Percentiles rank a stretch among this genome's conserved stretches.
Evolutionary conservation across 805 yeast genomes (phyloP).

Genomic region (Yarrowia sp.): DNA sequence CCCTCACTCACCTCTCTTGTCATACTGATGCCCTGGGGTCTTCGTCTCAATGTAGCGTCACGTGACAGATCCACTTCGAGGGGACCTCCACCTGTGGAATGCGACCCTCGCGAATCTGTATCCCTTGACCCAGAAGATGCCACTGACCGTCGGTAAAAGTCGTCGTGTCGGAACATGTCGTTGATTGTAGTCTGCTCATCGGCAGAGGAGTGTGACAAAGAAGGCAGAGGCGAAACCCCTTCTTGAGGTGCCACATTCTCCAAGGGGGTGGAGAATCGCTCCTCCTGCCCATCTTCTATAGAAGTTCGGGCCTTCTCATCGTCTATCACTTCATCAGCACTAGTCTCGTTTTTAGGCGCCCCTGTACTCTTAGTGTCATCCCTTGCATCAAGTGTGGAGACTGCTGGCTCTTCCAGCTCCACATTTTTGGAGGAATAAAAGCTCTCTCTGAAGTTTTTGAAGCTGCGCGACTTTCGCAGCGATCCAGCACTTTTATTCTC

Average conservation of each 20-base stretch:
- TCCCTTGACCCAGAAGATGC: not conserved
- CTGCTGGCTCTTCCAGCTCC: not conserved
- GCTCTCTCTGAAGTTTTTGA: not conserved
- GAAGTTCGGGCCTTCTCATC: not conserved
- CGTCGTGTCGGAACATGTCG: not conserved
- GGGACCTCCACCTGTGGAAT: too few species aligned
- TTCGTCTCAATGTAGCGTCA: not conserved
- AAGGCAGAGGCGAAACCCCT: not conserved
- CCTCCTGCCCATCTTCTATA: not conserved
- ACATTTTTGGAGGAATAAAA: not conserved
- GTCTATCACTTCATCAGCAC: not conserved
- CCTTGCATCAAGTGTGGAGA: conserved; percentile 1
- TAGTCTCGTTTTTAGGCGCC: not conserved
- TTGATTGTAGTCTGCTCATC: not conserved
- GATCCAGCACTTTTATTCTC: not conserved
- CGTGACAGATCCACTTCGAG: conserved; percentile 4
- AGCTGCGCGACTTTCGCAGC: conserved; percentile 2
- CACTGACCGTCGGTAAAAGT: not conserved
- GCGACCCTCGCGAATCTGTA: not conserved
- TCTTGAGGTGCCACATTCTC: not conserved
- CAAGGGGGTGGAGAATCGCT: not conserved
- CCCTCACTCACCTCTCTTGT: conserved; percentile 2
- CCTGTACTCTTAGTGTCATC: not conserved
- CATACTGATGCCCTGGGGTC: not conserved
- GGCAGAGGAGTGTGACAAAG: not conserved